A percentile compares a stretch with the other conserved stretches of the same genome.
These are phyloP conservation scores for Cutaneotrichosporon cavernicola DNA, from an alignment of 1,284 basidiomycete genomes.

Conservation along the genomic window DNA sequence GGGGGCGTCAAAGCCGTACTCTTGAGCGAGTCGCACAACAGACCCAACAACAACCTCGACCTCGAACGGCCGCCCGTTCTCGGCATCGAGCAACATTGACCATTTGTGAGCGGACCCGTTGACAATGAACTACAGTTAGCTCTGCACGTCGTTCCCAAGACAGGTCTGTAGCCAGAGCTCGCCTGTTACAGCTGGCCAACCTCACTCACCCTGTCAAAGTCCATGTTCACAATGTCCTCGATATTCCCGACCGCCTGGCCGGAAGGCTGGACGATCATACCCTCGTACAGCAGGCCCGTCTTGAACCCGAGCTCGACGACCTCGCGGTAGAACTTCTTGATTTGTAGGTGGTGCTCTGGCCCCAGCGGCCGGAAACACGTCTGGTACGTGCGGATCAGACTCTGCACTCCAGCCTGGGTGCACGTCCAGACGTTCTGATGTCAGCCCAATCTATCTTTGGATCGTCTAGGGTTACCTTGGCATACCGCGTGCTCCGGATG, in stretches of 20 bases:
- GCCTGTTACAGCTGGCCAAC: background rate
- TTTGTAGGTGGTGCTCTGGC: constrained; percentile 27
- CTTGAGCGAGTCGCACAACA: constrained; percentile 41
- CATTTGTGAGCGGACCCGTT: constrained; percentile 38
- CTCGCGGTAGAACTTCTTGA: constrained; percentile 45
- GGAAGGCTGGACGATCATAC: constrained; percentile 35
- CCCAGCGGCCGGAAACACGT: constrained; percentile 32
- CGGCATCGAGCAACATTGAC: constrained; percentile 46
- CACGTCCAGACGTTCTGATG: constrained; percentile 50
- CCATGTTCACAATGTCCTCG: constrained; percentile 22
- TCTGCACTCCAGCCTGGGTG: constrained; percentile 43
- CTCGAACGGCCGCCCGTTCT: constrained; percentile 49
- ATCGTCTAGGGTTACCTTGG: constrained; percentile 28
- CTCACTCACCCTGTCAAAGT: constrained; percentile 18
- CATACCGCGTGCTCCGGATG: constrained; percentile 39
- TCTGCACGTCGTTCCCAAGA: background rate
- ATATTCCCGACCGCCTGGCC: constrained; percentile 25
- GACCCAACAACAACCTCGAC: constrained; percentile 49
- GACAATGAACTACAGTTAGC: constrained; percentile 20
- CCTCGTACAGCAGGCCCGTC: constrained; percentile 42
- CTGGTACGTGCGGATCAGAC: constrained; percentile 40
- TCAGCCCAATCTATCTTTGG: background rate
- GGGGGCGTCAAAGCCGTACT: constrained; percentile 33
- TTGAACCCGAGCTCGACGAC: constrained; percentile 42
- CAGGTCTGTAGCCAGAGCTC: background rate